Conservation (phyloP, 345 rosid genomes). For the Streptanthus diversifolius region DNA sequence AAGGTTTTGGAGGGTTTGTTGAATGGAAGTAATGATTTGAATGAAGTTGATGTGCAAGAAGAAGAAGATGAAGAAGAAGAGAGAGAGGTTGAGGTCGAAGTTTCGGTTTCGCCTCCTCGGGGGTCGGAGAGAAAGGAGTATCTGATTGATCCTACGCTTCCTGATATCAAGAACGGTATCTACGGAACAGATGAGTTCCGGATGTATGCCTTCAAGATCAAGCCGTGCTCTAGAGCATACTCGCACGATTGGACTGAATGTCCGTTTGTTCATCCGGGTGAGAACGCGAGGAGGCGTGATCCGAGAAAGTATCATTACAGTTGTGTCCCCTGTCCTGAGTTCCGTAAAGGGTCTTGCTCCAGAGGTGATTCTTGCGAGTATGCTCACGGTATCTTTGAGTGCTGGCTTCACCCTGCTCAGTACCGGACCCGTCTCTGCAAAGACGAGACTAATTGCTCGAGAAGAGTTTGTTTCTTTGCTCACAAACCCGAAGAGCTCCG, state of each 20-base stretch:
- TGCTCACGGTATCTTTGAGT: slow-evolving; percentile 91
- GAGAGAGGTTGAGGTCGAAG: slow-evolving; percentile 11
- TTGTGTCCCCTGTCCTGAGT: slow-evolving; percentile 95
- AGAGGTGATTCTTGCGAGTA: slow-evolving; percentile 84
- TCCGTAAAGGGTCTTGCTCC: slow-evolving; percentile 80
- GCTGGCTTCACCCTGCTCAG: slow-evolving; percentile 98
- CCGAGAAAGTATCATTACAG: slow-evolving; percentile 86
- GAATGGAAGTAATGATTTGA: slow-evolving; percentile 36
- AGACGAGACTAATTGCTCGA: slow-evolving; percentile 64
- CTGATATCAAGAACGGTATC: slow-evolving; percentile 75
- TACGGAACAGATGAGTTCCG: slow-evolving; percentile 90
- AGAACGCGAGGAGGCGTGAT: slow-evolving; percentile 93
- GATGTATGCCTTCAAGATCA: slow-evolving; percentile 85
- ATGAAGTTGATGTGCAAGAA: slow-evolving; percentile 36
- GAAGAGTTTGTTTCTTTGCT: slow-evolving; percentile 96
- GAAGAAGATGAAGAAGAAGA: not conserved
- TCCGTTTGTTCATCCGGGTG: slow-evolving; percentile 95
- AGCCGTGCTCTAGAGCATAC: slow-evolving; percentile 94
- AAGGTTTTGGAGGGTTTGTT: slow-evolving; percentile 55
- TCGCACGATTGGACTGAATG: slow-evolving; percentile 98
- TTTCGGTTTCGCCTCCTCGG: slow-evolving; percentile 33
- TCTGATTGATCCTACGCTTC: slow-evolving; percentile 76
- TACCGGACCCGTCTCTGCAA: slow-evolving; percentile 86
- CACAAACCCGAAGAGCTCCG: slow-evolving; percentile 86
- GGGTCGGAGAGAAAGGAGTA: slow-evolving; percentile 75